Percentiles rank a stretch among this genome's conserved stretches.
Conservation (phyloP, 176 grass and related monocot species). For the Aegilops bicornis region DNA sequence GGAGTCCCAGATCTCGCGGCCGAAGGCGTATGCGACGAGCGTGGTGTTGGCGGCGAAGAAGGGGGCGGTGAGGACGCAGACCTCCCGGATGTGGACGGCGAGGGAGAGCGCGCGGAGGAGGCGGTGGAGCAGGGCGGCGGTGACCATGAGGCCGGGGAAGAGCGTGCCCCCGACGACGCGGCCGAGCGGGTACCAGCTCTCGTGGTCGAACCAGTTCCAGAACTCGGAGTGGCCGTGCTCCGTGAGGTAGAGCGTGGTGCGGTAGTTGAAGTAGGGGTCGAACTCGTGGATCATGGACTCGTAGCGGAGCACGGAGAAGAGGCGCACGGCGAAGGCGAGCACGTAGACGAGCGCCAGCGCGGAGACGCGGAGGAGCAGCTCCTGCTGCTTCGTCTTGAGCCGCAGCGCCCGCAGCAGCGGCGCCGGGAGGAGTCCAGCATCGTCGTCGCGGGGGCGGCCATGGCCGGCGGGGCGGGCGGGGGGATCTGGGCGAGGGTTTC, state of each 20-base stretch:
- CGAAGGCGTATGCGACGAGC: conserved; percentile 93
- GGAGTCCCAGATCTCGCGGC: conserved; percentile 98
- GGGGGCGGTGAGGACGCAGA: conserved; percentile 94
- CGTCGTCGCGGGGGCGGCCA: not conserved
- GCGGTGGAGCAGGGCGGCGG: conserved; percentile 81
- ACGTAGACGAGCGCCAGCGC: conserved; percentile 95
- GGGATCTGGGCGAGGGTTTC: conserved; percentile 72
- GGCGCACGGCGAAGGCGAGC: conserved; percentile 86
- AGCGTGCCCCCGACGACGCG: conserved; percentile 94
- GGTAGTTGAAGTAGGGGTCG: conserved; percentile 99
- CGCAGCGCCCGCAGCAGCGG: conserved; percentile 64
- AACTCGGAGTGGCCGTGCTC: conserved; percentile 80
- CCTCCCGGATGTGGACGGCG: conserved; percentile 92
- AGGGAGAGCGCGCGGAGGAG: conserved; percentile 77
- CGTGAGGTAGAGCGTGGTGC: conserved; percentile 95
- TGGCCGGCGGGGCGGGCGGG: not conserved
- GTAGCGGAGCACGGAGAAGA: conserved; percentile 98
- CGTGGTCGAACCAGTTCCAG: conserved; percentile 99
- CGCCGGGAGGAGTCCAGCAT: conserved; percentile 37
- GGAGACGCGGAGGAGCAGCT: conserved; percentile 85
- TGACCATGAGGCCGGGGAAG: conserved; percentile 95
- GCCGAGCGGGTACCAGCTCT: conserved; percentile 99
- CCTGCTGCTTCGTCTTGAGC: conserved; percentile 99
- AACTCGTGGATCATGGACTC: conserved; percentile 99
- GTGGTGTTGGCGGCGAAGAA: conserved; percentile 99